Percentiles rank a stretch among this genome's conserved stretches.
phyloP scores from a whole-genome alignment of 2,329 filamentous ascomycete species.

The Alternaria consortialis region DNA sequence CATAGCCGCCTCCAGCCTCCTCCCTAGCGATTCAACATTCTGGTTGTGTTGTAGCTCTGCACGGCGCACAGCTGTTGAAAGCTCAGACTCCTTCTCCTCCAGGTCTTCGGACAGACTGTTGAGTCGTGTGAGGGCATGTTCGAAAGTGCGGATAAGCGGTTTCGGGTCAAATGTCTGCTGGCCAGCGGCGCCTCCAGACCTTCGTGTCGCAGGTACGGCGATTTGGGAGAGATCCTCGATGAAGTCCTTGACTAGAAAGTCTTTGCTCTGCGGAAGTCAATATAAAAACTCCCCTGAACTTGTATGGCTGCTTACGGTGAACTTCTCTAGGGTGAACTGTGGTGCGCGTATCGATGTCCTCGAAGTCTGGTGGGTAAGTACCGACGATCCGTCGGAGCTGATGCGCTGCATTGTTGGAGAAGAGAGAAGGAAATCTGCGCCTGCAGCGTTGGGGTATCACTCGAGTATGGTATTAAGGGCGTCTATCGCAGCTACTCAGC shows the following conservation, averaged over 20 bases:
- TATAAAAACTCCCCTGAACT: background rate
- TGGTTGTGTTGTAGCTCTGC: slow-evolving; percentile 93
- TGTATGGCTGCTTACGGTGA: slow-evolving; percentile 51
- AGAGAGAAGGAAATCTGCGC: background rate
- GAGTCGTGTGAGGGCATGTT: slow-evolving; percentile 75
- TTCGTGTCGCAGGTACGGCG: slow-evolving; percentile 79
- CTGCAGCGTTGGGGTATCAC: slow-evolving; percentile 7
- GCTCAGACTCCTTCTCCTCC: slow-evolving; percentile 87
- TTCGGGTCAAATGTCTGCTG: slow-evolving; percentile 83
- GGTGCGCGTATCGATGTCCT: slow-evolving; percentile 59
- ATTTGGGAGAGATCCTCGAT: slow-evolving; percentile 90
- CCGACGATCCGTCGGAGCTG: slow-evolving; percentile 53
- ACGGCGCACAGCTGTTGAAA: slow-evolving; percentile 86
- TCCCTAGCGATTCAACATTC: slow-evolving; percentile 85
- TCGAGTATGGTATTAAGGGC: slow-evolving; percentile 10
- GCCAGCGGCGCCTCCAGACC: slow-evolving; percentile 68
- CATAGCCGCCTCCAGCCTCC: slow-evolving; percentile 91
- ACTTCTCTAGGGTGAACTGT: slow-evolving; percentile 84
- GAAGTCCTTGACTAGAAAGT: slow-evolving; percentile 98
- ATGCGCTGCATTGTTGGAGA: slow-evolving; percentile 44
- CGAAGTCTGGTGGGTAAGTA: slow-evolving; percentile 53
- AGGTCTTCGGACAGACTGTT: slow-evolving; percentile 81
- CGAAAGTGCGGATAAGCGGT: slow-evolving; percentile 93
- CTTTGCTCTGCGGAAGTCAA: slow-evolving; percentile 57
- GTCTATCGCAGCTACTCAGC: slow-evolving; percentile 24